Base-by-base conservation (phyloP, 768 basidiomycete genomes). In the Pisolithus albus region DNA sequence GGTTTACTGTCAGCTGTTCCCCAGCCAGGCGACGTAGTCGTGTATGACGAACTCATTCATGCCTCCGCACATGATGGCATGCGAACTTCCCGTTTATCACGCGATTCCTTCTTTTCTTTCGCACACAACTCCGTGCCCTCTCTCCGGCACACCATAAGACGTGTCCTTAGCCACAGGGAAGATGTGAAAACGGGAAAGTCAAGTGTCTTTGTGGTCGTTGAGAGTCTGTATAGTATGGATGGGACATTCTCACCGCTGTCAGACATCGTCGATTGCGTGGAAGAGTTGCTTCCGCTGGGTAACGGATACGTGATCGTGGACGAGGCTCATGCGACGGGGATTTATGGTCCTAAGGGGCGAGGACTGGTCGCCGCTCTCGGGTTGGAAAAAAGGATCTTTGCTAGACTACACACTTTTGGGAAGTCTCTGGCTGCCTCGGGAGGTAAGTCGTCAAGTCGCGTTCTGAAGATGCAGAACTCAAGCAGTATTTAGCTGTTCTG, bases 201-300 rank as follows among this genome's bases (percentile, higher is more conserved):
- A 34, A 83, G 72, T 58, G 68, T 89, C 3, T 96, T 94, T 61
- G 66, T 98, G 11, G 83, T 90, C 0, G 83, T 96, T 7, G 95
- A 98, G 74, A 85, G 82, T 36, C 67, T 97, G 42, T 97, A 97
- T 59, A 89, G 86, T 51, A 98, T 98, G 95, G 95, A 98, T 58
- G 95, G 95, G 13, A 95, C 92, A 24, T 77, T 95, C 53, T 77
- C 86, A 0, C 92, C 92, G 0, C 72, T 98, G 26, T 49, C 49
- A 15, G 78, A 80, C 40, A 83, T 96, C 44, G 78, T 85, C 34
- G 75, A 79, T 24, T 60, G 77, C 3, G 60, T 92, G 41, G 81
- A 91, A 24, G 72, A 77, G 38, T 54, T 77, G 11, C 77, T 92
- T 39, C 85, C 86, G 1, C 50, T 58, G 16, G 76, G 77, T 3